Base-by-base conservation (phyloP, 495 filamentous ascomycete species). In the Diplogelasinospora grovesii region DNA sequence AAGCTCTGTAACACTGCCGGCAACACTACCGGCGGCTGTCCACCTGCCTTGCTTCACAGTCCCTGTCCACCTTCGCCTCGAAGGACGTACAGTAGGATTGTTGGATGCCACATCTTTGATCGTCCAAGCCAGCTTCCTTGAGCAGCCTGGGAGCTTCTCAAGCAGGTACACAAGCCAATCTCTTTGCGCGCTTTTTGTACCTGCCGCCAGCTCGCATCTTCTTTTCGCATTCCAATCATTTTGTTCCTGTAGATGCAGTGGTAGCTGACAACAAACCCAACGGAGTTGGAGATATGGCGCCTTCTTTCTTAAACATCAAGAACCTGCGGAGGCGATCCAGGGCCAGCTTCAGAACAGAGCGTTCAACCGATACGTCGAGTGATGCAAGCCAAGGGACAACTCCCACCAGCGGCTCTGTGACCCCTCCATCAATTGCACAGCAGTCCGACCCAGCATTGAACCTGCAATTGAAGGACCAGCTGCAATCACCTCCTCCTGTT, bases 321-420 rank as follows among this genome's bases (percentile, higher is more conserved):
- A 77, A 85, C 47, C 63, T 94, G 35, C 81, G 85, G 48, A 77
- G 86, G 50, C 78, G 79, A 41, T 84, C 84, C 49, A 80, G 70
- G 55, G 73, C 81, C 39, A 81, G 70, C 65, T 77, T 85, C 62
- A 66, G 66, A 37, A 70, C 73, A 21, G 69, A 70, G 28, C 68
- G 66, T 26, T 74, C 76, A 16, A 72, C 70, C 32, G 73, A 75
- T 38, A 56, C 56, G 16, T 73, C 77, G 10, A 76, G 71, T 52
- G 63, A 68, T 35, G 59, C 64, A 29, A 64, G 57, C 8, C 57
- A 63, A 31, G 52, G 59, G 27, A 61, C 59, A 24, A 57, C 65
- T n/a, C 74, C 74, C 28, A 64, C 66, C 27, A 64, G 53, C 43
- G 69, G 69, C 20, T 66, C 67, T 5, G 33, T 64, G 14, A 72